A percentile compares a stretch with the other conserved stretches of the same genome.
Evolutionary conservation across 345 rosid genomes (phyloP).

Genomic region (Eutrema yunnanense): DNA sequence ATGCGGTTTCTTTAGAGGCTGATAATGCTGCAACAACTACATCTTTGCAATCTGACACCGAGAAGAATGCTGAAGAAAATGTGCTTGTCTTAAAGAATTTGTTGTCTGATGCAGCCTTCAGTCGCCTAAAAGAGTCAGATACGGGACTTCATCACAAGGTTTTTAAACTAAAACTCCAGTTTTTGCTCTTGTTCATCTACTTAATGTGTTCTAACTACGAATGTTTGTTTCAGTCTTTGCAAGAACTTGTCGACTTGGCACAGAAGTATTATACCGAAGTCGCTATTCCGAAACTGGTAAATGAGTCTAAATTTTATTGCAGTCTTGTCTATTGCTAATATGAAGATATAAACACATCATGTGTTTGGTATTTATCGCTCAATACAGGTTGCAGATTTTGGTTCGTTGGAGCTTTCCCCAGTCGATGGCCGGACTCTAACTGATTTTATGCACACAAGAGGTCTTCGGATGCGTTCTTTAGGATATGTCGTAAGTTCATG

Average conservation of each 20-base stretch:
- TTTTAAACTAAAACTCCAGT: background rate
- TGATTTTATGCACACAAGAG: slow-evolving; percentile 99
- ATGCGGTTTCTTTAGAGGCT: slow-evolving; percentile 35
- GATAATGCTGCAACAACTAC: slow-evolving; percentile 35
- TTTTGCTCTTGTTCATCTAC: slow-evolving; percentile 8
- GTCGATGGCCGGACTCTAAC: slow-evolving; percentile 98
- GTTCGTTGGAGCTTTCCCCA: slow-evolving; percentile 95
- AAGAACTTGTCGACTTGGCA: slow-evolving; percentile 75
- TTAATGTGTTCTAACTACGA: slow-evolving; percentile 23
- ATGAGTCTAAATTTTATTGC: slow-evolving; percentile 11
- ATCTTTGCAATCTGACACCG: slow-evolving; percentile 48
- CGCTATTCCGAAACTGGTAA: slow-evolving; percentile 97
- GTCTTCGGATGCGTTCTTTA: slow-evolving; percentile 90
- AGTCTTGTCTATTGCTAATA: background rate
- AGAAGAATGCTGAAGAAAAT: slow-evolving; percentile 43
- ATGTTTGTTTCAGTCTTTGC: slow-evolving; percentile 55
- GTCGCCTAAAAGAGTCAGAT: slow-evolving; percentile 72
- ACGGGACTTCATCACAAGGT: slow-evolving; percentile 97
- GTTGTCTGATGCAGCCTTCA: slow-evolving; percentile 73
- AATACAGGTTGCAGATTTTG: slow-evolving; percentile 96
- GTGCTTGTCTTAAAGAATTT: slow-evolving; percentile 49
- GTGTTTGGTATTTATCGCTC: slow-evolving; percentile 11
- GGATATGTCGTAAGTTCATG: slow-evolving; percentile 85
- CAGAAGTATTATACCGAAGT: slow-evolving; percentile 77
- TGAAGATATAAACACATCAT: slow-evolving; percentile 12